phyloP scores from a whole-genome alignment of 2,329 filamentous ascomycete species.

The Nannizzia gypsea region DNA sequence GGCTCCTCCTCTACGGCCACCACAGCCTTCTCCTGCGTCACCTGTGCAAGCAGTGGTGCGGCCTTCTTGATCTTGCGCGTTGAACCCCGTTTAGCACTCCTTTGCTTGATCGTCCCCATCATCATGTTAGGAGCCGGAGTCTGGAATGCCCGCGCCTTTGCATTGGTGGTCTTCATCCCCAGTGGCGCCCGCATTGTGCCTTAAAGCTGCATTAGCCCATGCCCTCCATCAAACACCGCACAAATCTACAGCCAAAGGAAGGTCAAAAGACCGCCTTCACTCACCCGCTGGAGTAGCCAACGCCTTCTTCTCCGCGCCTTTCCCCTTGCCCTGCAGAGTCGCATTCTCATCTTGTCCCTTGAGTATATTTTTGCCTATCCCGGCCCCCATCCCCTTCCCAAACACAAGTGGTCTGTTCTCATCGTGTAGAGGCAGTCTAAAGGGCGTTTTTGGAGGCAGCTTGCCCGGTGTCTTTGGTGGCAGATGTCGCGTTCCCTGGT shows the following conservation, averaged over 20 bases:
- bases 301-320: conserved; percentile 44
- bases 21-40: conserved; percentile 20
- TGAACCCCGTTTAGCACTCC: conserved; percentile 48
- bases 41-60: conserved; percentile 21
- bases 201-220: neutral
- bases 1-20: conserved; percentile 41
- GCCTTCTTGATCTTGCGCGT: conserved; percentile 47
- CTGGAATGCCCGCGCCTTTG: conserved; percentile 60
- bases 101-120: conserved; percentile 46
- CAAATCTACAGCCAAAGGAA: neutral
- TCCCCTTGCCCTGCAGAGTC: conserved; percentile 38
- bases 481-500: conserved; percentile 50
- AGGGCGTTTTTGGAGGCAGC: conserved; percentile 64
- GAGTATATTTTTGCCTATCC: conserved; percentile 40
- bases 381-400: conserved; percentile 45
- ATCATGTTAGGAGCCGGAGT: conserved; percentile 51
- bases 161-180: conserved; percentile 93
- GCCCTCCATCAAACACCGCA: neutral
- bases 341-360: conserved; percentile 41
- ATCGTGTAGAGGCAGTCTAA: conserved; percentile 65
- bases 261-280: neutral
- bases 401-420: conserved; percentile 60
- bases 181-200: conserved; percentile 58
- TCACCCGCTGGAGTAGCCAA: conserved; percentile 72
- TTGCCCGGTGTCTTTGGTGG: conserved; percentile 32